Evolutionary conservation across 73 alveolate species (phyloP).

Genomic region (Uronychia setigera): DNA sequence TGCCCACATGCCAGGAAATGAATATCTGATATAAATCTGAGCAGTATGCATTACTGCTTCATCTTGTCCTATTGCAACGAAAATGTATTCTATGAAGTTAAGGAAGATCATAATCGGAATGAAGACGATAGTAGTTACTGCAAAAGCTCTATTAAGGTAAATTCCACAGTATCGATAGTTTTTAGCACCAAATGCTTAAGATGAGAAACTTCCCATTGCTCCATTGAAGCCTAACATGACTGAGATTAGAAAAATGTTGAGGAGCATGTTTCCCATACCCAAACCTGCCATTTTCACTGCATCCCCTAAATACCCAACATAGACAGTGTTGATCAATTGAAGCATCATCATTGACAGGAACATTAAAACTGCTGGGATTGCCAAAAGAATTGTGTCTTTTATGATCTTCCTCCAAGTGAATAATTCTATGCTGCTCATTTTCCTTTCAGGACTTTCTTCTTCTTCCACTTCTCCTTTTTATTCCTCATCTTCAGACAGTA

Average conservation of each 20-base stretch:
- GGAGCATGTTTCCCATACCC: conserved; percentile 20
- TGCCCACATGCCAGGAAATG: conserved; percentile 6
- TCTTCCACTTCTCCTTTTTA: too few species aligned
- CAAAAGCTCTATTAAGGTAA: neutral
- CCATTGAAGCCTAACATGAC: conserved; percentile 14
- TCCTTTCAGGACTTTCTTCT: too few species aligned
- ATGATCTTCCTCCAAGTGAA: too few species aligned
- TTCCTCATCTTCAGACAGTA: too few species aligned
- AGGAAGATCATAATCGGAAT: neutral
- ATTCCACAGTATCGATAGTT: conserved; percentile 17
- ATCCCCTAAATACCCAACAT: conserved; percentile 8
- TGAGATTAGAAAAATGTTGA: neutral
- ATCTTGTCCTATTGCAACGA: neutral
- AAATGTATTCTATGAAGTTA: neutral
- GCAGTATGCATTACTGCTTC: neutral
- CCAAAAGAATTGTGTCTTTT: too few species aligned
- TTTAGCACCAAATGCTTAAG: conserved; percentile 28
- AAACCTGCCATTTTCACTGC: neutral
- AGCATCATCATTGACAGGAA: too few species aligned
- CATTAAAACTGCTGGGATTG: too few species aligned
- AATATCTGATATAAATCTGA: neutral
- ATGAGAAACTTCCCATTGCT: conserved; percentile 14
- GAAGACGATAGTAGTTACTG: neutral
- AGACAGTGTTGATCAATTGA: conserved; percentile 12
- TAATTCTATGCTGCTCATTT: too few species aligned